Percentiles rank a stretch among this genome's conserved stretches.
phyloP scores from a whole-genome alignment of 192 early-diverging fungal genomes.

The Phlyctochytrium arcticum region DNA sequence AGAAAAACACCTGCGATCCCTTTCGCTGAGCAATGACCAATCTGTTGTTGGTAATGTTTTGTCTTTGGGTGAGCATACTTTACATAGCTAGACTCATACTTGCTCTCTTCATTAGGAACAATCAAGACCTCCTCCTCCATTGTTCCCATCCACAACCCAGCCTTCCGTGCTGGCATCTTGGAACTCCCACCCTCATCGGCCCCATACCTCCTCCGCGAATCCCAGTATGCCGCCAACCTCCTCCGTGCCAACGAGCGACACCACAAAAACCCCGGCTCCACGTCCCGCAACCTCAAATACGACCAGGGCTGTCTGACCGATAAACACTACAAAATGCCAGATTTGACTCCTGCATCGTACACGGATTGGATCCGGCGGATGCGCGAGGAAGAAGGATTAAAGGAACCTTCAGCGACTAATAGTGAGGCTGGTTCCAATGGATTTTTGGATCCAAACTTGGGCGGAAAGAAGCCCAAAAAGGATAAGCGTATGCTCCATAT shows the following conservation, averaged over 20 bases:
- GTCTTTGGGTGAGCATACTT: too few species aligned
- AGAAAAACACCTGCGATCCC: too few species aligned
- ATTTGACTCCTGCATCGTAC: conserved; percentile 5
- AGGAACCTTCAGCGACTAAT: background rate
- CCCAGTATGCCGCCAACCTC: conserved; percentile 27
- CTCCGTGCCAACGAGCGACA: conserved; percentile 22
- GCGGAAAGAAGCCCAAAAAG: background rate
- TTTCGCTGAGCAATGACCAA: too few species aligned
- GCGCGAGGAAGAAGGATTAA: background rate
- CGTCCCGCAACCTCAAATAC: conserved; percentile 1
- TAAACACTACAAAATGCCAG: conserved; percentile 20
- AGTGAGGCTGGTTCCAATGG: too few species aligned
- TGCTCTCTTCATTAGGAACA: too few species aligned
- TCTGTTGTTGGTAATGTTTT: too few species aligned
- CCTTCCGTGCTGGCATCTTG: conserved; percentile 31
- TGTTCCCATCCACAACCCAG: conserved; percentile 45
- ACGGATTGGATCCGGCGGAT: conserved; percentile 13
- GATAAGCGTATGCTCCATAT: background rate
- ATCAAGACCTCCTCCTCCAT: conserved; percentile 40
- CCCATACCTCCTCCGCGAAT: conserved; percentile 3
- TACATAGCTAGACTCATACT: too few species aligned
- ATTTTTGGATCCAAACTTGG: too few species aligned
- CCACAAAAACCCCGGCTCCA: background rate
- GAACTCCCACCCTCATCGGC: conserved; percentile 12
- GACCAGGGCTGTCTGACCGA: conserved; percentile 15